These are phyloP conservation scores for Monilinia polystroma DNA, from an alignment of 2,329 filamentous ascomycete species.

Conservation along the genomic window DNA sequence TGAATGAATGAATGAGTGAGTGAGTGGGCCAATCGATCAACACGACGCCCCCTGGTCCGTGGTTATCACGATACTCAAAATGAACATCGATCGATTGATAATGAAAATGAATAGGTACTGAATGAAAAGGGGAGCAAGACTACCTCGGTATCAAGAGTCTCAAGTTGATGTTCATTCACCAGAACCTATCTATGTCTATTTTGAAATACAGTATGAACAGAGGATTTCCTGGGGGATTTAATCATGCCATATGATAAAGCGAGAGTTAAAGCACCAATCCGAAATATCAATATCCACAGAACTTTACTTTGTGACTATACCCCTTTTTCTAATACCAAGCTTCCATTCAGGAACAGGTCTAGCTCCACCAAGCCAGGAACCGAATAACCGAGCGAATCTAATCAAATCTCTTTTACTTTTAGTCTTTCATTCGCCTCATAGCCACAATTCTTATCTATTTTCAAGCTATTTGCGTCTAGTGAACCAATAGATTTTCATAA, in stretches of 20 bases:
- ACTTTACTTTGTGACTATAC: not conserved
- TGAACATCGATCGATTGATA: not conserved
- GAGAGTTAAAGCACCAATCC: not conserved
- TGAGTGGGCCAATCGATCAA: conserved; percentile 16
- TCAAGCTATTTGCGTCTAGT: conserved; percentile 5
- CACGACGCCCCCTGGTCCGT: conserved; percentile 9
- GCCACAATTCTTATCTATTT: conserved; percentile 15
- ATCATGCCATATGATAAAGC: not conserved
- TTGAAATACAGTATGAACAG: not conserved
- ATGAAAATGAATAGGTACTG: not conserved
- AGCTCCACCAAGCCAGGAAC: not conserved
- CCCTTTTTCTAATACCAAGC: conserved; percentile 12
- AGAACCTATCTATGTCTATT: not conserved
- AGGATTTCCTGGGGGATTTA: not conserved
- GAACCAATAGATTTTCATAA: conserved; percentile 5
- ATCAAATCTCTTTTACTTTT: not conserved
- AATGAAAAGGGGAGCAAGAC: not conserved
- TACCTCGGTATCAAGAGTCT: not conserved
- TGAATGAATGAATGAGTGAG: not conserved
- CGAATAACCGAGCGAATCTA: conserved; percentile 12
- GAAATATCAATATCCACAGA: not conserved
- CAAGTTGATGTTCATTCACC: not conserved
- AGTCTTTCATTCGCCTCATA: not conserved
- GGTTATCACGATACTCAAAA: not conserved
- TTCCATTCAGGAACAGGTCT: not conserved